Percentiles rank a stretch among this genome's conserved stretches.
Evolutionary conservation across 2,329 filamentous ascomycete species (phyloP).

Genomic region (Ascochyta lentis): DNA sequence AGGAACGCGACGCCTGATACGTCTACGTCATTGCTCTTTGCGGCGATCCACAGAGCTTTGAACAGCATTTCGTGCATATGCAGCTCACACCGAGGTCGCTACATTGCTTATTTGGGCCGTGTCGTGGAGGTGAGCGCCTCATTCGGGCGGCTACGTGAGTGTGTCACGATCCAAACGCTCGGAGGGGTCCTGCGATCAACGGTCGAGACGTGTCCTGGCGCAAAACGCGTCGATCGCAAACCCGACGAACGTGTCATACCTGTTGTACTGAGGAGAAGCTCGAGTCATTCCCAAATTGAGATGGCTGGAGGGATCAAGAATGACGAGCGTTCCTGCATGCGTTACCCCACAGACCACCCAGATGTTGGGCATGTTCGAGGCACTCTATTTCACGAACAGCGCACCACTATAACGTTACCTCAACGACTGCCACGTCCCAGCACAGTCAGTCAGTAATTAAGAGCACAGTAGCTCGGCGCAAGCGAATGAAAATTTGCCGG

Average conservation of each 20-base stretch:
- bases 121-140: neutral
- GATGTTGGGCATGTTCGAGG: neutral
- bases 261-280: neutral
- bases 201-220: neutral
- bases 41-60: constrained; percentile 5
- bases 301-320: constrained; percentile 3
- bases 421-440: neutral
- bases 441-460: neutral
- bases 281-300: constrained; percentile 5
- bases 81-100: constrained; percentile 3
- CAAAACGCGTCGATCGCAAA: neutral
- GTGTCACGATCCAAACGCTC: neutral
- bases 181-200: neutral
- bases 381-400: neutral
- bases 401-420: neutral
- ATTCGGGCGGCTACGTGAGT: neutral
- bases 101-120: constrained; percentile 10
- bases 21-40: constrained; percentile 10
- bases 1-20: constrained; percentile 37
- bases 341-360: neutral
- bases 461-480: no score
- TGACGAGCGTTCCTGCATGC: neutral
- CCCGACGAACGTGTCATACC: neutral
- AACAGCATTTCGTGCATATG: constrained; percentile 15
- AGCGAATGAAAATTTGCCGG: no score